Percentiles rank a stretch among this genome's conserved stretches.
Evolutionary conservation across 164 flowering plant species (phyloP).

Genomic region (Dillenia suffruticosa): DNA sequence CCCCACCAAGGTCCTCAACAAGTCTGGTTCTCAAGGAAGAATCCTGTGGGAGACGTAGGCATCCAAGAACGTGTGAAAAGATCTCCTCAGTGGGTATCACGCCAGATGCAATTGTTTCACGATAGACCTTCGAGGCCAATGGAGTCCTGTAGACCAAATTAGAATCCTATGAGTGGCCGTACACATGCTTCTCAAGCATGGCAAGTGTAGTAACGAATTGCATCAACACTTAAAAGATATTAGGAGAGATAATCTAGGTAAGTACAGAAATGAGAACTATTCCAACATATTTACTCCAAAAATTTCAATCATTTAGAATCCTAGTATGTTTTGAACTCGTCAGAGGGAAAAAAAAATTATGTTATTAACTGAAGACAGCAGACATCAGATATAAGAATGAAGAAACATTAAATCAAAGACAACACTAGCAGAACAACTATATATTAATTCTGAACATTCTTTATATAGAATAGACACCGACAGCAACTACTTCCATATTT

Average conservation of each 20-base stretch:
- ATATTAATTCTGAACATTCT: too few species aligned
- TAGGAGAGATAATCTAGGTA: background rate
- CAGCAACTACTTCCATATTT: too few species aligned
- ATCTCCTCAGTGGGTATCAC: conserved; percentile 53
- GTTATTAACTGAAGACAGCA: too few species aligned
- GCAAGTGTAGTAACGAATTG: background rate
- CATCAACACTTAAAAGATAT: background rate
- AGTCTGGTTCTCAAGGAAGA: conserved; percentile 47
- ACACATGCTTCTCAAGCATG: background rate
- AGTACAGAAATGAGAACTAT: background rate
- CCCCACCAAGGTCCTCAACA: conserved; percentile 58
- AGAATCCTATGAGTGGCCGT: background rate
- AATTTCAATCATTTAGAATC: background rate
- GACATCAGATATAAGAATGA: too few species aligned
- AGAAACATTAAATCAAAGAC: too few species aligned
- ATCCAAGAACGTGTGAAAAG: conserved; percentile 72
- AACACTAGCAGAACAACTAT: too few species aligned
- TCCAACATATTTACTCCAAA: background rate
- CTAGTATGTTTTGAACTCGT: background rate
- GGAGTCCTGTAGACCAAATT: conserved; percentile 61
- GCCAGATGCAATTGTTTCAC: conserved; percentile 64
- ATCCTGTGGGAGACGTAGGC: conserved; percentile 79
- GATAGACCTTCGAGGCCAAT: conserved; percentile 57
- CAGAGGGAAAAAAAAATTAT: too few species aligned
- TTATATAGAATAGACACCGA: too few species aligned